Base-by-base conservation (phyloP, 352 stramenopile genomes). In the Saprolegnia parasitica region DNA sequence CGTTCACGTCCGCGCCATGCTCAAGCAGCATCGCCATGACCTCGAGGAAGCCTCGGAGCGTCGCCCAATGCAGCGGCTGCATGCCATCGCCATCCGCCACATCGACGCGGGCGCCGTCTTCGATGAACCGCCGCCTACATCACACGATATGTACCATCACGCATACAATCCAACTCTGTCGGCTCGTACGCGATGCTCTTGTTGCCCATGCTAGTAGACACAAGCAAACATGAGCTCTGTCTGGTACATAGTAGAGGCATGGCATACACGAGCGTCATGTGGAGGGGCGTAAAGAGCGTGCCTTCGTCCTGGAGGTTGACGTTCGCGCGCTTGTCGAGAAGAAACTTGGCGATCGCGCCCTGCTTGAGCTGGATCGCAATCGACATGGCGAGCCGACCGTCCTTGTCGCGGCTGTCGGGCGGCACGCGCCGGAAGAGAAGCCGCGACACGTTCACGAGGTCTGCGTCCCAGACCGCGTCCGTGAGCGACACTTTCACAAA, bases 351-450 rank as follows among this genome's bases (percentile, higher is more conserved):
- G 68, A 91, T 89, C 10, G 85, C 81, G 57, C 88, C 82, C 32
- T 90, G 76, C 50, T 91, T 81, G 60, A 90, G 82, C 72, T 91
- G 85, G 57, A 93, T 93, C 57, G 79, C 77, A 37, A 93, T 82
- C 24, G 90, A 89, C 15, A 93, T 72, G 5, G 82, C 71, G 1
- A 89, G 72, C 18, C 90, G 83, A 15, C 85, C 83, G 15, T 79
- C 77, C 21, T 50, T 63, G 54, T 70, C 68, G 2, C 68, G 46
- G 57, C 52, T 56, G 54, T 73, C 68, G 40, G 47, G 57, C 55
- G 89, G 81, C 5, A 74, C 76, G 32, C 74, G 75, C 40, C 77
- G 63, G 13, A 87, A 65, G 55, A 93, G 72, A 64, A 90, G 74
- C 56, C 71, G 75, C 21, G 90, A 78, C 46, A 90, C 76, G 11